Percentiles rank a stretch among this genome's conserved stretches.
Evolutionary conservation across 371 early-diverging fungal genomes (phyloP).

Genomic region (Mortierella sp.): DNA sequence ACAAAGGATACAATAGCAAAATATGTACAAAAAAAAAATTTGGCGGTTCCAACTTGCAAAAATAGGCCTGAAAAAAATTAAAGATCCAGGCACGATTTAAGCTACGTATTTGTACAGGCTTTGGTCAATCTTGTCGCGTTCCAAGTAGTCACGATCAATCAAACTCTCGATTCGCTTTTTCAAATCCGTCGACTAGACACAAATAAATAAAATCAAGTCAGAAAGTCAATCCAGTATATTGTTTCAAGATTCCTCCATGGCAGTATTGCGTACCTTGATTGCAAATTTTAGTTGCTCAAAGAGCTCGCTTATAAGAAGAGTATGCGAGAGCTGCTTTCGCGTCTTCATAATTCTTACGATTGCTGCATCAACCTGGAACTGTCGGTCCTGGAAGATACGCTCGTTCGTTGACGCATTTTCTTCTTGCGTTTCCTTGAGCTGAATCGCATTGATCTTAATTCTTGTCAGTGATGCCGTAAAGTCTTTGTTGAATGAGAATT

Average conservation of each 20-base stretch:
- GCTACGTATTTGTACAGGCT: conserved; percentile 70
- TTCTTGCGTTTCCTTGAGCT: conserved; percentile 81
- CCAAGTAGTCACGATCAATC: conserved; percentile 93
- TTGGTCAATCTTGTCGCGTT: conserved; percentile 75
- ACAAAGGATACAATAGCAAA: not conserved
- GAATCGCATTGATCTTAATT: conserved; percentile 85
- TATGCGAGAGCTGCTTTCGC: conserved; percentile 77
- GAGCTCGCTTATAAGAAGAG: conserved; percentile 77
- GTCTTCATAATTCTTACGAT: conserved; percentile 96
- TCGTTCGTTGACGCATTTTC: conserved; percentile 79
- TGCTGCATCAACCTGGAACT: conserved; percentile 93
- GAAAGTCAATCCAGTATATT: too few species aligned
- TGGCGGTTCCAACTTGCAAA: not conserved
- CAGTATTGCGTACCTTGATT: conserved; percentile 65
- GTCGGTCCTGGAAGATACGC: conserved; percentile 83
- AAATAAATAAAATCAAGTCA: not conserved
- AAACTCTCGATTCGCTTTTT: conserved; percentile 93
- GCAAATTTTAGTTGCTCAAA: conserved; percentile 83
- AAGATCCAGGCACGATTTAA: conserved; percentile 28
- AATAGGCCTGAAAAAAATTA: not conserved
- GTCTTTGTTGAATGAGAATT: conserved; percentile 73
- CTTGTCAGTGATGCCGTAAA: conserved; percentile 75
- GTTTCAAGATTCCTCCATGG: too few species aligned
- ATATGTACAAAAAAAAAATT: conserved; percentile 2
- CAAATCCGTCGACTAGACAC: conserved; percentile 70